phyloP scores from a whole-genome alignment of 2,329 filamentous ascomycete genomes.

The Diaporthe citri region DNA sequence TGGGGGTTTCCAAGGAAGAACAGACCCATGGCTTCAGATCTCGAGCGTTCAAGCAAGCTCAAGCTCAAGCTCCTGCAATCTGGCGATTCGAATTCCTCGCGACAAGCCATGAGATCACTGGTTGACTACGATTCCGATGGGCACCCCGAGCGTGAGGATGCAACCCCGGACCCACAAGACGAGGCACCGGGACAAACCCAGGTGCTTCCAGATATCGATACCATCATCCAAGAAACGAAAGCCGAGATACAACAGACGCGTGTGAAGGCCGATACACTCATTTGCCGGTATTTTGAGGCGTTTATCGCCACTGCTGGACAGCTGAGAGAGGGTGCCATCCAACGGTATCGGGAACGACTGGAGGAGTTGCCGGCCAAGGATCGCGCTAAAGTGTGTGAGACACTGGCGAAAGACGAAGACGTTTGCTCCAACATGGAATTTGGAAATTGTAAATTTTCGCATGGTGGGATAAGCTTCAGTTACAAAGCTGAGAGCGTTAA shows the following conservation, averaged over 20 bases:
- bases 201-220: not conserved
- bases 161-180: not conserved
- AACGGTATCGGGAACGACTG: not conserved
- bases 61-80: too few relatives aligned
- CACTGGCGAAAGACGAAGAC: not conserved
- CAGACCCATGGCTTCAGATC: not conserved
- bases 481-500: not conserved
- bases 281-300: not conserved
- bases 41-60: not conserved
- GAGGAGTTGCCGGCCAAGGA: not conserved
- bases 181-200: not conserved
- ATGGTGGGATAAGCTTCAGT: not conserved
- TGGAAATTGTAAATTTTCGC: not conserved
- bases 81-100: too few relatives aligned
- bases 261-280: not conserved
- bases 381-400: not conserved
- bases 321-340: not conserved
- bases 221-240: not conserved
- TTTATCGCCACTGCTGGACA: not conserved
- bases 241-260: not conserved
- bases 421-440: conserved; percentile 2
- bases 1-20: too few relatives aligned
- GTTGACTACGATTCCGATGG: not conserved
- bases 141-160: not conserved
- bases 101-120: not conserved